Percentiles rank a stretch among this genome's conserved stretches.
Conservation (phyloP, 2,329 filamentous ascomycete species). For the Pseudopithomyces chartarum region DNA sequence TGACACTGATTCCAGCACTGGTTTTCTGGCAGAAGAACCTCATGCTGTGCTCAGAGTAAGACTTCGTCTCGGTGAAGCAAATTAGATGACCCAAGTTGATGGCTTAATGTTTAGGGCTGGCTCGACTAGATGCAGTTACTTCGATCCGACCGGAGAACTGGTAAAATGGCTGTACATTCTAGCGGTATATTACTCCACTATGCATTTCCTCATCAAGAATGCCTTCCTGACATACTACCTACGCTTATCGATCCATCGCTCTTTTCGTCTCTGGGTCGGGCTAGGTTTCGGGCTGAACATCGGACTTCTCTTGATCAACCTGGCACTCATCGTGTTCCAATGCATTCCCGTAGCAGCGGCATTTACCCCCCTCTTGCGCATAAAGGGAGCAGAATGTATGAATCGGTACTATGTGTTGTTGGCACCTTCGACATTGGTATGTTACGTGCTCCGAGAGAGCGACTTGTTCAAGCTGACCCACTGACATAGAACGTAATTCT, state of each 20-base stretch:
- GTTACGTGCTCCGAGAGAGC: not conserved
- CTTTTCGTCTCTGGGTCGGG: slow-evolving; percentile 5
- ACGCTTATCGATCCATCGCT: slow-evolving; percentile 1
- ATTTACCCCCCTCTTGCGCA: not conserved
- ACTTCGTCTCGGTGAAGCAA: not conserved
- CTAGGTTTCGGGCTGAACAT: slow-evolving; percentile 4
- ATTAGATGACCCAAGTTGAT: not conserved
- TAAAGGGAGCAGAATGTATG: slow-evolving; percentile 8
- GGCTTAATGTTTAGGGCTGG: too few relatives aligned
- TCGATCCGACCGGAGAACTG: not conserved
- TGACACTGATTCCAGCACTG: not conserved
- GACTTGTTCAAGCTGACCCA: not conserved
- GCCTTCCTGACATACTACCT: slow-evolving; percentile 10
- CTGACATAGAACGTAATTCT: not conserved
- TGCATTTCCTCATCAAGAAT: slow-evolving; percentile 9
- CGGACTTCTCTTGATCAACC: slow-evolving; percentile 5
- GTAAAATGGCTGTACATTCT: slow-evolving; percentile 9
- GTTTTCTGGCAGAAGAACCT: not conserved
- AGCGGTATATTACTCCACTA: slow-evolving; percentile 3
- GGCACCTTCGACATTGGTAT: not conserved
- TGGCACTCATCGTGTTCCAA: slow-evolving; percentile 8
- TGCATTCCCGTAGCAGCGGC: slow-evolving; percentile 8
- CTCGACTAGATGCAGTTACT: not conserved
- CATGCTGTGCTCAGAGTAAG: not conserved
- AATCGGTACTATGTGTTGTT: not conserved